Percentiles rank a stretch among this genome's conserved stretches.
phyloP scores from a whole-genome alignment of 345 rosid genomes.

The Corymbia maculata region DNA sequence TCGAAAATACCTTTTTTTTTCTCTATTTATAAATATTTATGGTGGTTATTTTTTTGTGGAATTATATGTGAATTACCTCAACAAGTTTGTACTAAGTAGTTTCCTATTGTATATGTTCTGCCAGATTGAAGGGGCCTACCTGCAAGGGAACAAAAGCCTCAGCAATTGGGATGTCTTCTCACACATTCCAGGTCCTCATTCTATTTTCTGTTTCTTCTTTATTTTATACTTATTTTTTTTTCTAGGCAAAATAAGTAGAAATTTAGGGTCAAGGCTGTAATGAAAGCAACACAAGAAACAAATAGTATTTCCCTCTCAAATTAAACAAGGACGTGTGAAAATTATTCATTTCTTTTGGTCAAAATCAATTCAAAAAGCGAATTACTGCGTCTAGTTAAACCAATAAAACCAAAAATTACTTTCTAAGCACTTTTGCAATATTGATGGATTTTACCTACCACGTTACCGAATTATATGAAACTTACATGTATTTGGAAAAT shows the following conservation, averaged over 20 bases:
- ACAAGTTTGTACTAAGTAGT: background rate
- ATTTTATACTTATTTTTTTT: background rate
- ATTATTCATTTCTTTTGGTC: background rate
- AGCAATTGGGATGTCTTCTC: constrained; percentile 21
- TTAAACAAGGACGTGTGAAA: background rate
- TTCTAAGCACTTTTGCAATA: background rate
- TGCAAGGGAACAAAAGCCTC: constrained; percentile 7
- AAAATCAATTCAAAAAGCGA: background rate
- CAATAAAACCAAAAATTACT: background rate
- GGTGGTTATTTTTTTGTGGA: background rate
- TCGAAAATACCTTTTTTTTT: background rate
- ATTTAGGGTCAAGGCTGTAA: background rate
- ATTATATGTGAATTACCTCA: background rate
- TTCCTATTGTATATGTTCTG: background rate
- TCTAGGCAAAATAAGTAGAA: background rate
- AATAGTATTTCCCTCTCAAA: background rate
- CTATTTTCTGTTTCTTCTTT: background rate
- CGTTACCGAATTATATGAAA: background rate
- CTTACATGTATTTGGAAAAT: background rate
- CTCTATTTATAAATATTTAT: background rate
- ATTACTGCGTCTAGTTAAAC: background rate
- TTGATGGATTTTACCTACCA: background rate
- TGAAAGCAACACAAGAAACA: background rate
- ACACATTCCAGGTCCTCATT: constrained; percentile 4
- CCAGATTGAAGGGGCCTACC: constrained; percentile 17